phyloP scores from a whole-genome alignment of 2,329 filamentous ascomycete genomes.

The Neocatenulostroma microsporum region DNA sequence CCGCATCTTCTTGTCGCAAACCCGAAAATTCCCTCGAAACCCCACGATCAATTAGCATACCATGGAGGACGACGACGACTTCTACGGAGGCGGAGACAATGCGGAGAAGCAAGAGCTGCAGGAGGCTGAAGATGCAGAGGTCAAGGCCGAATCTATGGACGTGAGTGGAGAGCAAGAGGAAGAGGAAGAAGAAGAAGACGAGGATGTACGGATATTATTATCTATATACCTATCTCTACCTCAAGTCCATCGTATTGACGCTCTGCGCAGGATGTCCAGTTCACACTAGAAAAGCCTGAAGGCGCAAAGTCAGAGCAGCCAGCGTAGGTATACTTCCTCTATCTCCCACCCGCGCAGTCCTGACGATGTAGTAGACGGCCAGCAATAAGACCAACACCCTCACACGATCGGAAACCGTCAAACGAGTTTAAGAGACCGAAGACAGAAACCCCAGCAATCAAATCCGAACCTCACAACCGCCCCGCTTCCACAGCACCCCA shows the following conservation, averaged over 20 bases:
- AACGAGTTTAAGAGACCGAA: constrained; percentile 12
- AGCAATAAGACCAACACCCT: constrained; percentile 1
- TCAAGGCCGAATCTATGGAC: constrained; percentile 39
- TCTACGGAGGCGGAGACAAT: constrained; percentile 32
- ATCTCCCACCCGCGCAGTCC: neutral
- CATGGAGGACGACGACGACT: constrained; percentile 48
- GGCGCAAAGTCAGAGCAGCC: constrained; percentile 21
- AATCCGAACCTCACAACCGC: constrained; percentile 9
- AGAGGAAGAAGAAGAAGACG: constrained; percentile 40
- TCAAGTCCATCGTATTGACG: no score
- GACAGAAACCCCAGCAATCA: constrained; percentile 6
- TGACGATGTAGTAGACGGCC: no score
- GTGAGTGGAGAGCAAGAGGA: constrained; percentile 35
- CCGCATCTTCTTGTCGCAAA: no score
- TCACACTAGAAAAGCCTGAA: constrained; percentile 44
- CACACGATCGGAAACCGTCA: constrained; percentile 6
- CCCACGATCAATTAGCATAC: constrained; percentile 3
- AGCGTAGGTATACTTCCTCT: constrained; percentile 7
- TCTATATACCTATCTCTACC: no score
- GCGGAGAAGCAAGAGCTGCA: constrained; percentile 20
- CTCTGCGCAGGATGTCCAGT: constrained; percentile 41
- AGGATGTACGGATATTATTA: constrained; percentile 25
- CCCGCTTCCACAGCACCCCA: constrained; percentile 11
- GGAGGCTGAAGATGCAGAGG: constrained; percentile 22
- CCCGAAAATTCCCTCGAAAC: no score